phyloP scores from a whole-genome alignment of 306 rosid genomes.

The Prosopis cineraria region DNA sequence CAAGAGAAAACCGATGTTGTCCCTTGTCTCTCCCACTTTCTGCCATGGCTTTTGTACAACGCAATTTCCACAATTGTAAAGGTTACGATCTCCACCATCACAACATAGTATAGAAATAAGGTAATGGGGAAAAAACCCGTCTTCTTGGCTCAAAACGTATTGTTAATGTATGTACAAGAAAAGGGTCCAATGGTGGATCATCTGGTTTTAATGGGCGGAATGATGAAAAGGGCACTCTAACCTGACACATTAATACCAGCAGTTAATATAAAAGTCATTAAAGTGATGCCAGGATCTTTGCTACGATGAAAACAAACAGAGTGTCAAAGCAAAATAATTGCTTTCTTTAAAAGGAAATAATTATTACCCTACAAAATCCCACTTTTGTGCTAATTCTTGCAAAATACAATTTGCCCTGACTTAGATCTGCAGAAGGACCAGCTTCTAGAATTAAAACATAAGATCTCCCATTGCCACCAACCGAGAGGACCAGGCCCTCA shows the following conservation, averaged over 20 bases:
- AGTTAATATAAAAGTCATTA: conserved; percentile 30
- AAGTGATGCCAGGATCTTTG: not conserved
- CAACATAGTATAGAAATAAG: no score
- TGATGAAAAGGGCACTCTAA: conserved; percentile 89
- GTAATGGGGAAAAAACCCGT: conserved; percentile 62
- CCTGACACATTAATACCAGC: conserved; percentile 58
- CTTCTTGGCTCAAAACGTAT: conserved; percentile 98
- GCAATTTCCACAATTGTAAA: no score
- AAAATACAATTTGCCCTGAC: conserved; percentile 88
- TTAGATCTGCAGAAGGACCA: conserved; percentile 76
- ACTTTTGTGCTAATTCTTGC: conserved; percentile 85
- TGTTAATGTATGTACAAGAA: conserved; percentile 91
- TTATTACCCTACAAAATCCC: conserved; percentile 91
- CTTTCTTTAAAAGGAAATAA: conserved; percentile 15
- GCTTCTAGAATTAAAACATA: conserved; percentile 88
- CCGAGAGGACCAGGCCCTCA: conserved; percentile 94
- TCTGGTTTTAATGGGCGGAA: conserved; percentile 94
- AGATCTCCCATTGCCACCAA: conserved; percentile 96
- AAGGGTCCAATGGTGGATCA: conserved; percentile 88
- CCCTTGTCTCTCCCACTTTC: no score
- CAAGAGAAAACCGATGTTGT: no score
- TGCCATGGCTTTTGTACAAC: no score
- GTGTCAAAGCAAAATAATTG: conserved; percentile 13
- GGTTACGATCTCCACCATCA: no score
- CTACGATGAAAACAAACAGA: conserved; percentile 18